phyloP scores from a whole-genome alignment of 768 basidiomycete species.

The Dacryopinax primogenitus region DNA sequence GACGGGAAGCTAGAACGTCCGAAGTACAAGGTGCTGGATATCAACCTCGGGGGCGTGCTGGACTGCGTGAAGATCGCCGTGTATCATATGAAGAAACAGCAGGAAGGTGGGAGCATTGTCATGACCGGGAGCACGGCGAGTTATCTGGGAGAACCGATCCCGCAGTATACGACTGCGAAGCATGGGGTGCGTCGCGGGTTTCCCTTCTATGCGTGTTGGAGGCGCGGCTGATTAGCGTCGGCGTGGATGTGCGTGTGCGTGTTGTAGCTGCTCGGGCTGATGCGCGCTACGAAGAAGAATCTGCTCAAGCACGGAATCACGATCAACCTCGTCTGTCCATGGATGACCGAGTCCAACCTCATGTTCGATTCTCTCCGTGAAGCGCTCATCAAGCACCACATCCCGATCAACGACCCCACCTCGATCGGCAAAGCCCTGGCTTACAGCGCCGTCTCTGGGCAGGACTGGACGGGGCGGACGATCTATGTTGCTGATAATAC shows the following conservation, averaged over 20 bases:
- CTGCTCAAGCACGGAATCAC: not conserved
- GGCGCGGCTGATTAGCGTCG: too few relatives aligned
- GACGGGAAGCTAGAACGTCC: not conserved
- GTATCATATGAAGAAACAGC: not conserved
- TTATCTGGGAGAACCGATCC: not conserved
- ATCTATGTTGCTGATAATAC: constrained; percentile 1
- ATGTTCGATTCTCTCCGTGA: not conserved
- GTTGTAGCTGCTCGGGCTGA: not conserved
- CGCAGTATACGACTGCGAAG: constrained; percentile 8
- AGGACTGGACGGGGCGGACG: not conserved
- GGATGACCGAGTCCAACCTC: constrained; percentile 8
- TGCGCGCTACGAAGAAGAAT: constrained; percentile 1
- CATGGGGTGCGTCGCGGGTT: not conserved
- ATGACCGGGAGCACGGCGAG: constrained; percentile 6
- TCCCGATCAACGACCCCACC: not conserved
- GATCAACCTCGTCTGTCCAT: not conserved
- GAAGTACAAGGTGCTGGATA: not conserved
- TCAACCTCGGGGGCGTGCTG: not conserved
- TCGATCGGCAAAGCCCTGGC: not conserved
- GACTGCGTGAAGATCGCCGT: not conserved
- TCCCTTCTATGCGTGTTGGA: too few relatives aligned
- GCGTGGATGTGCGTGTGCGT: too few relatives aligned
- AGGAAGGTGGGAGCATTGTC: not conserved
- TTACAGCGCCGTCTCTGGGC: not conserved
- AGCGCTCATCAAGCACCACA: not conserved